A percentile compares a stretch with the other conserved stretches of the same genome.
Evolutionary conservation across 2,329 filamentous ascomycete genomes (phyloP).

Genomic region (Tolypocladium tundrense): DNA sequence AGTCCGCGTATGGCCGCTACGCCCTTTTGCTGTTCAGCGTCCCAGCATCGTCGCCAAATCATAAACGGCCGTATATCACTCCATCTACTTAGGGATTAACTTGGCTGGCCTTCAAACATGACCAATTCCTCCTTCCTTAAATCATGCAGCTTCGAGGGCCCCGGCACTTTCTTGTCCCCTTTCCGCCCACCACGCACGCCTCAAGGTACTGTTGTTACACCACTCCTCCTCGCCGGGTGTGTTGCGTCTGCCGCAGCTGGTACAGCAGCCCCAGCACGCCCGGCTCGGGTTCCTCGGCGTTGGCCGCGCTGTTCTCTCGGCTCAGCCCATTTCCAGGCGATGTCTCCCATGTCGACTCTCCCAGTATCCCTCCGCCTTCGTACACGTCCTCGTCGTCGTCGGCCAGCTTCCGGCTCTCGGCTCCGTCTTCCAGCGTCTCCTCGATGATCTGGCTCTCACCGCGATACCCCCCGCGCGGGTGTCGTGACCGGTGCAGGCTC

Average conservation of each 20-base stretch:
- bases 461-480: slow-evolving; percentile 33
- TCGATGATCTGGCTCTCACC: slow-evolving; percentile 43
- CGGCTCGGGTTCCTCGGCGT: slow-evolving; percentile 35
- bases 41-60: background rate
- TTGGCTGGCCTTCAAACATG: too few relatives aligned
- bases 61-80: background rate
- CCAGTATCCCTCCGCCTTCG: slow-evolving; percentile 39
- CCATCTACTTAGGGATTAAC: too few relatives aligned
- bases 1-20: background rate
- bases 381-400: slow-evolving; percentile 47
- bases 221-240: slow-evolving; percentile 35
- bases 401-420: slow-evolving; percentile 29
- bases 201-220: slow-evolving; percentile 5
- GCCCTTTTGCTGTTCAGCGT: background rate
- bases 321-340: slow-evolving; percentile 40
- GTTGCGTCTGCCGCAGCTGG: slow-evolving; percentile 47
- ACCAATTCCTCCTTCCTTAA: too few relatives aligned
- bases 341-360: slow-evolving; percentile 50
- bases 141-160: background rate
- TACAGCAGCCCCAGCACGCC: slow-evolving; percentile 49
- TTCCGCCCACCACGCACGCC: background rate
- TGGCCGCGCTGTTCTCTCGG: slow-evolving; percentile 39
- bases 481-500: slow-evolving; percentile 35
- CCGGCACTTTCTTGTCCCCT: background rate
- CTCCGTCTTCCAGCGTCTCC: slow-evolving; percentile 40